Evolutionary conservation across 768 basidiomycete genomes (phyloP).

Genomic region (Auricularia cornea): DNA sequence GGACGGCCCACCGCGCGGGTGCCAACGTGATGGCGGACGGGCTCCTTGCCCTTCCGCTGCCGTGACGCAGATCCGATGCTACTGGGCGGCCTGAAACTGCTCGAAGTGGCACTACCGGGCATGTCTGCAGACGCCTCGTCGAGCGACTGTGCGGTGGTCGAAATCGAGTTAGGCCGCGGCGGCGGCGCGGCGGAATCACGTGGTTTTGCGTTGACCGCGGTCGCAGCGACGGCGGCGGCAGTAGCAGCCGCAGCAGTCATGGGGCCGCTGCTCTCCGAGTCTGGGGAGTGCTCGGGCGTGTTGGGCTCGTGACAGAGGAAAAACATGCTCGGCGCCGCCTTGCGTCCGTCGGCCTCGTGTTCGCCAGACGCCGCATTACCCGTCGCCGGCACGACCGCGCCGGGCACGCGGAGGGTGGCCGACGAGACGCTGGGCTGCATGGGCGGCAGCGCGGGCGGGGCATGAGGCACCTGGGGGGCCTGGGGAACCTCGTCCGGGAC

Average conservation of each 20-base stretch:
- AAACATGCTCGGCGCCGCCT: not conserved
- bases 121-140: not conserved
- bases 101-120: not conserved
- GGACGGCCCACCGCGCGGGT: not conserved
- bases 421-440: not conserved
- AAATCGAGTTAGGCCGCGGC: not conserved
- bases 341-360: not conserved
- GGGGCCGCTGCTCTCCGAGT: not conserved
- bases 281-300: not conserved
- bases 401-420: not conserved
- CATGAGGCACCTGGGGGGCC: not conserved
- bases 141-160: not conserved
- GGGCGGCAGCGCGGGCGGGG: not conserved
- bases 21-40: not conserved
- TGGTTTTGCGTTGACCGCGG: not conserved
- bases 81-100: not conserved
- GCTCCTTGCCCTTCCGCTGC: not conserved
- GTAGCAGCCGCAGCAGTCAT: not conserved
- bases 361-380: not conserved
- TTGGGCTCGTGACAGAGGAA: not conserved
- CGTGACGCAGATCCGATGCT: not conserved
- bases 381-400: not conserved
- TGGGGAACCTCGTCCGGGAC: not conserved
- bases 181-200: not conserved
- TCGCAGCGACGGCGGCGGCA: not conserved